Conservation (phyloP, 768 basidiomycete species). For the Ramaria rubella region DNA sequence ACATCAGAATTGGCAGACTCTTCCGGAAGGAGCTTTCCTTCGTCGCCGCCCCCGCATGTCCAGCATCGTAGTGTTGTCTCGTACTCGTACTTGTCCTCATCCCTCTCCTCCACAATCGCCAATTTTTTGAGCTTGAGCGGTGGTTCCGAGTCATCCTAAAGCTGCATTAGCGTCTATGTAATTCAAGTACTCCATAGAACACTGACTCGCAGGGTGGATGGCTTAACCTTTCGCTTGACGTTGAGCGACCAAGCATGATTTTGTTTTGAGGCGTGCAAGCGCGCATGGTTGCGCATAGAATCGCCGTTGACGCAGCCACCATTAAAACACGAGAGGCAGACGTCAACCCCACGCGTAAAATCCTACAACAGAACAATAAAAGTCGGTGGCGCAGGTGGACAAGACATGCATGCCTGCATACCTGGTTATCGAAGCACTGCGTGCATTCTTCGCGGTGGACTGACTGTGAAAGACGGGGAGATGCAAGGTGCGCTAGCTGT, state of each 20-base stretch:
- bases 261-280: slow-evolving; percentile 61
- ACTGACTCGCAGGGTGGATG: slow-evolving; percentile 59
- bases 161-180: background rate
- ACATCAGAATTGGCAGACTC: slow-evolving; percentile 23
- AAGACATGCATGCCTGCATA: slow-evolving; percentile 28
- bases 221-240: slow-evolving; percentile 65
- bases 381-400: background rate
- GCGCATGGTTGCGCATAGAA: slow-evolving; percentile 60
- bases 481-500: slow-evolving; percentile 41
- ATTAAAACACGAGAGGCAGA: slow-evolving; percentile 92
- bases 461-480: slow-evolving; percentile 59
- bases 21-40: slow-evolving; percentile 41
- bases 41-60: slow-evolving; percentile 49
- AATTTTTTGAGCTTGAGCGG: slow-evolving; percentile 87
- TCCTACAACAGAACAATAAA: slow-evolving; percentile 41
- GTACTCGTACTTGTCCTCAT: slow-evolving; percentile 83
- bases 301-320: slow-evolving; percentile 66
- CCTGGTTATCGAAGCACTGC: slow-evolving; percentile 95
- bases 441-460: slow-evolving; percentile 94
- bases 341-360: slow-evolving; percentile 66
- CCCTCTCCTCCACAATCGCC: slow-evolving; percentile 78
- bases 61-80: slow-evolving; percentile 67
- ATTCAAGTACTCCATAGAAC: background rate
- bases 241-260: slow-evolving; percentile 77
- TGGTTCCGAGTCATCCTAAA: slow-evolving; percentile 66